Evolutionary conservation across 192 early-diverging fungal species (phyloP), one percentile per base, ranked within the genome.

Genomic region (Coemansia sp.): DNA sequence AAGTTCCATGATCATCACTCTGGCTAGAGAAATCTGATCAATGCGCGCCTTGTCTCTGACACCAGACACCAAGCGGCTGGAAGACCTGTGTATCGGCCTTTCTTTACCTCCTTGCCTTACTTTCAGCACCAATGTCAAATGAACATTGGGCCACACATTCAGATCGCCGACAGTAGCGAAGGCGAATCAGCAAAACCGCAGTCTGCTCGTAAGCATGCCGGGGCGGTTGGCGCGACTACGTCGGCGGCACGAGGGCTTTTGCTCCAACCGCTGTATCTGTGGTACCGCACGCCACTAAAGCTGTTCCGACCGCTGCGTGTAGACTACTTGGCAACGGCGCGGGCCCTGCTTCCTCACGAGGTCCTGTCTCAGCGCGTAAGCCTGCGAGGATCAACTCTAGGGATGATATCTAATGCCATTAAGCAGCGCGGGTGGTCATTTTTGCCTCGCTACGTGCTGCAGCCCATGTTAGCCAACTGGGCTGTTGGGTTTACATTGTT

Each of bases 221-320:
- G 82, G 8, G 70, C 77, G 7, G 77, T 84, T n/a, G 82, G 82
- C 14, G 69, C 77, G 41, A 70, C 82, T 18, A 73, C 82, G 3
- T 79, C 82, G 1, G 77, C 77, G 1, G 75, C 76, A 18, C 82
- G 82, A 16, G 65, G 77, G 1, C 42, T 79, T 8, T 43, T 84
- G 41, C 68, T 84, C 11, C 77, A 84, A 43, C 82, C 82, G 2
- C 64, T 84, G 25, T 84, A 84, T 39, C 64, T 84, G 9, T 84
- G 82, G 82, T 84, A 84, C 61, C 73, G 77, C 28, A 84, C 82
- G 10, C 82, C 82, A 18, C 57, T 84, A 11, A 82, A 90, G 83
- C 79, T 92, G 12, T 92, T 92, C 41, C 79, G 91, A 6, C 91
- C 91, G 6, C 75, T 92, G 68, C 81, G 91, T 9, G 89, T 92